Evolutionary conservation across 2,329 filamentous ascomycete species (phyloP).

Genomic region (Colletotrichum sp.): DNA sequence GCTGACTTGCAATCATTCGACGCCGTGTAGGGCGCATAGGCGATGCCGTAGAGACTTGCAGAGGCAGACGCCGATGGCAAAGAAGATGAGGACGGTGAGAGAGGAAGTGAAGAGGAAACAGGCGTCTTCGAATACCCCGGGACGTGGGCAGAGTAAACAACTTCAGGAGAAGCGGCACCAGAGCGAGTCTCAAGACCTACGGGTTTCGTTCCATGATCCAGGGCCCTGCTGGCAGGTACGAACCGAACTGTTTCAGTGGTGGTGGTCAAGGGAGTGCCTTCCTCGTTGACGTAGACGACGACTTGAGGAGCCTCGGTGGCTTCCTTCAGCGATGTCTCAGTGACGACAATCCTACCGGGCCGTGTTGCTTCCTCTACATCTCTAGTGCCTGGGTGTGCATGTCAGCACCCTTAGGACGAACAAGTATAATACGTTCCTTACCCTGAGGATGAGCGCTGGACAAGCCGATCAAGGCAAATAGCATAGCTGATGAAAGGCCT

Average conservation of each 20-base stretch:
- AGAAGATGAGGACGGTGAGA: not conserved
- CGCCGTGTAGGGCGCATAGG: slow-evolving; percentile 54
- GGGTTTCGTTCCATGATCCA: not conserved
- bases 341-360: slow-evolving; percentile 33
- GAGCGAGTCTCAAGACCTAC: not conserved
- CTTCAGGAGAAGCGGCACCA: not conserved
- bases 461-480: not conserved
- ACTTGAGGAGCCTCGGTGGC: slow-evolving; percentile 50
- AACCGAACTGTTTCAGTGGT: slow-evolving; percentile 39
- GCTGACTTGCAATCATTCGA: slow-evolving; percentile 70
- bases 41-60: slow-evolving; percentile 41
- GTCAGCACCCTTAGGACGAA: not conserved
- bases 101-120: not conserved
- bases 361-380: not conserved
- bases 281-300: slow-evolving; percentile 65
- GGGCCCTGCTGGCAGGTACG: slow-evolving; percentile 25
- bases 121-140: not conserved
- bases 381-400: slow-evolving; percentile 5
- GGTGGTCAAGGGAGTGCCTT: slow-evolving; percentile 56
- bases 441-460: slow-evolving; percentile 12
- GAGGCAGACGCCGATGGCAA: not conserved
- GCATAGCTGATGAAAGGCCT: not conserved
- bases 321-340: slow-evolving; percentile 38
- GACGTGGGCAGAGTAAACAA: not conserved
- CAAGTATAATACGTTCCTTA: not conserved